These are phyloP conservation scores for Marsdenia floribunda DNA, from an alignment of 257 asterid genomes.

Conservation along the genomic window DNA sequence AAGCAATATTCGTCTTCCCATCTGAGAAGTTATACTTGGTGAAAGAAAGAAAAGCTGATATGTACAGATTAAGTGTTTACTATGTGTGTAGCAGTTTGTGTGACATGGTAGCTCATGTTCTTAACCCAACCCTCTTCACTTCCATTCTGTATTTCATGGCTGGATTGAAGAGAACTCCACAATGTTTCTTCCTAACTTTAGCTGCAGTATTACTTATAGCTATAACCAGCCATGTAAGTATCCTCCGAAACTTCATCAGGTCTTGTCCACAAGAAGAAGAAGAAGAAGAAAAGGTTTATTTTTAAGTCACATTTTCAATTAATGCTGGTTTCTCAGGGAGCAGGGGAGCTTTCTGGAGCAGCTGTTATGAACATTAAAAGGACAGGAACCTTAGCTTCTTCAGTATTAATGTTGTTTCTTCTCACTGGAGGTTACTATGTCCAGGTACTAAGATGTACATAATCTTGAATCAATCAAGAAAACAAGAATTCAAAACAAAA, in stretches of 20 bases:
- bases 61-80: constrained; percentile 90
- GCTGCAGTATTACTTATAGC: constrained; percentile 57
- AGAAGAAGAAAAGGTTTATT: too few relatives aligned
- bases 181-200: constrained; percentile 70
- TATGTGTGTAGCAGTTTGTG: constrained; percentile 84
- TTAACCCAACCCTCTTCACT: constrained; percentile 75
- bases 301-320: too few relatives aligned
- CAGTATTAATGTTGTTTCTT: constrained; percentile 83
- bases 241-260: neutral
- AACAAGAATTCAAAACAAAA: too few relatives aligned
- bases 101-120: constrained; percentile 78
- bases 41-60: constrained; percentile 81
- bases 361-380: constrained; percentile 79
- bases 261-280: neutral
- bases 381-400: constrained; percentile 90
- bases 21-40: constrained; percentile 82
- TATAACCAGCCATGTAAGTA: constrained; percentile 77
- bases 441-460: constrained; percentile 42
- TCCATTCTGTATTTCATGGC: constrained; percentile 92
- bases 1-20: constrained; percentile 89
- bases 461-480: too few relatives aligned
- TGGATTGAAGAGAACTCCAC: constrained; percentile 66
- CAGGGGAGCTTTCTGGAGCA: constrained; percentile 94
- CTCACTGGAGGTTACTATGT: constrained; percentile 97
- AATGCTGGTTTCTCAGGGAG: constrained; percentile 49